Base-by-base conservation (phyloP, 2,329 filamentous ascomycete genomes). In the Colletotrichum acutatum region DNA sequence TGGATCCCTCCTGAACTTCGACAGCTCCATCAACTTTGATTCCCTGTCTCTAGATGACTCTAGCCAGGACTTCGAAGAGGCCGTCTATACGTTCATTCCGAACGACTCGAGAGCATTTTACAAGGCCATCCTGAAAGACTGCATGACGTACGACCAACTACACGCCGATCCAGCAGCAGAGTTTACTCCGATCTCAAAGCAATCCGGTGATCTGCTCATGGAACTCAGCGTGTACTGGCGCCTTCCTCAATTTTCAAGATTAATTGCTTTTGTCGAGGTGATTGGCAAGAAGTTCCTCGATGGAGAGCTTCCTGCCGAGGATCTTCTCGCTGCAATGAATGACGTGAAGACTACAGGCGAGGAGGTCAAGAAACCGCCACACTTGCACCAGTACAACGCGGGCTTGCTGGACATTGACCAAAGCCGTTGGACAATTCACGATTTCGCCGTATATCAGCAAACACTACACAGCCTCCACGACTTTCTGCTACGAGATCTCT, bases 221-320 rank as follows among this genome's bases (percentile, higher is more conserved):
- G 96, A 98, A 81, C 88, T 98, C 70, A 94, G 93, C 72, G 86
- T 95, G 74, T 91, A 95, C 78, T 99, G 97, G 97, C 92, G 97
- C 62, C 89, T 99, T 74, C 95, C 96, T 2, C 91, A 93, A 75
- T 95, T 92, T 78, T 94, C 95, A 4, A 90, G 95, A 57, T 87
- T 95, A 64, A 91, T 97, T 6, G 84, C 96, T 6, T 92, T 98
- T 77, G 84, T 98, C 46, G 97, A 98, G 83, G 93, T 97, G 68
- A 89, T 95, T 7, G 89, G 92, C 26, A 93, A 95, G 78, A 97
- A 97, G 81, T 98, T 95, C 79, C 85, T 95, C 58, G 93, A 97
- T 76, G 91, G 94, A 76, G 93, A 97, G 78, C 91, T 98, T 71
- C 89, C 90, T 16, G 89, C 97, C 14, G 92, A 96, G 77, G 95